Evolutionary conservation across 177 flowering plant genomes (phyloP).

Genomic region (Vitis hybrid): DNA sequence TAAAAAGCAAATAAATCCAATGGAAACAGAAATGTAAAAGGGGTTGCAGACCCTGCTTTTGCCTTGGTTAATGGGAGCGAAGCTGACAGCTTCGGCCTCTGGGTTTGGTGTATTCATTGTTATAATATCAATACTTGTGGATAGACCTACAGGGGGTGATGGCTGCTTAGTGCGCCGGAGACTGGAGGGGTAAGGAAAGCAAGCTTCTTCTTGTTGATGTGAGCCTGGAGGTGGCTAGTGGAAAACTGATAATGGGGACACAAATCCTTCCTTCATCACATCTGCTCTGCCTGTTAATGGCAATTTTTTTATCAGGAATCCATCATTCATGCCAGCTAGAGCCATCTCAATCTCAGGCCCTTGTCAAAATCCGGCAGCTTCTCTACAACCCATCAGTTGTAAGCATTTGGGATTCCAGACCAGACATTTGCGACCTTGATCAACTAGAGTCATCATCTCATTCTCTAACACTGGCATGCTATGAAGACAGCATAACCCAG

Average conservation of each 20-base stretch:
- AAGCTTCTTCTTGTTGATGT: no score
- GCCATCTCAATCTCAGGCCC: conserved; percentile 28
- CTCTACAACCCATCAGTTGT: conserved; percentile 31
- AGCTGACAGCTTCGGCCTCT: no score
- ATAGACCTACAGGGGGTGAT: no score
- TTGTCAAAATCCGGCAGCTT: conserved; percentile 32
- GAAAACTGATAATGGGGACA: conserved; percentile 13
- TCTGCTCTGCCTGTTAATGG: conserved; percentile 10
- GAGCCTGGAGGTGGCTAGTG: no score
- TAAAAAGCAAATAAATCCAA: no score
- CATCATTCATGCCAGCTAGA: conserved; percentile 25
- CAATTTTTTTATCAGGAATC: not conserved
- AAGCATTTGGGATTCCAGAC: conserved; percentile 20
- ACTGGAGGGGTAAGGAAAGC: no score
- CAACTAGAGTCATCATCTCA: conserved; percentile 12
- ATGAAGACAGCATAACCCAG: conserved; percentile 36
- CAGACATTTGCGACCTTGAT: conserved; percentile 40
- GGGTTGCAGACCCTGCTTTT: no score
- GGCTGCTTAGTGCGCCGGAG: no score
- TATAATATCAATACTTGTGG: no score
- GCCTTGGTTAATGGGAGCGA: no score
- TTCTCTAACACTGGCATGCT: conserved; percentile 26
- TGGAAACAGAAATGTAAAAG: no score
- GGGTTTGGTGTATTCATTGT: no score
- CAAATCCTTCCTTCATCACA: not conserved